Base-by-base conservation (phyloP, 1,139 yeast species). In the Martiniozyma asiatica region DNA sequence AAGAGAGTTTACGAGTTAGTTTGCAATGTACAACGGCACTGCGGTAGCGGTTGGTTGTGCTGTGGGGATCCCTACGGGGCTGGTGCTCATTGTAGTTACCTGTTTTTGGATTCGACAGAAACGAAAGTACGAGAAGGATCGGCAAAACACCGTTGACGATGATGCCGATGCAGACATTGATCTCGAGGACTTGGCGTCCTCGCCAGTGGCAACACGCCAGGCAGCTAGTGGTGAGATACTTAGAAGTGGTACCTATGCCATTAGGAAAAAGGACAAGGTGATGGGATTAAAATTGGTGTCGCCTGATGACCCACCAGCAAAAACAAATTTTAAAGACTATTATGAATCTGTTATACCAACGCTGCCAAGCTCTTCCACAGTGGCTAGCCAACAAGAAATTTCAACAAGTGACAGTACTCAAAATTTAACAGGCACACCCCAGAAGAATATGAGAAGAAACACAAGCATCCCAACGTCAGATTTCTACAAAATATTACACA, bases 31-130 rank as follows among this genome's bases (percentile, higher is more conserved):
- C 27, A 41, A 39, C 22, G 39, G 45, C 4, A 57, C 63, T 1
- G 51, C 58, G 6, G 35, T 58, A n/a, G 65, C 68, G 3, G 70
- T 64, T 2, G 69, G 68, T 1, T 56, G 64, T 38, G 67, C 70
- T 4, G 64, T 65, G 5, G 71, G 69, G 19, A 51, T 65, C 16
- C 70, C 72, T 1, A 41, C 56, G 12, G 58, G 51, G 6, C 35
- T 62, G 6, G 61, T 61, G 2, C 16, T 59, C 2, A 18, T 54
- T 1, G 47, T 58, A 2, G 55, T 59, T 0, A 19, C 47, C 5
- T 38, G 39, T 12, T 55, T 61, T 33, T 60, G 61, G 58, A 32
- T 43, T 15, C 51, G 60, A 27, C 53, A 58, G 34, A 58, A 53
- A 31, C 43, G 47, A 35, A 49, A 56, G 27, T 48, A 55, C 24